phyloP scores from a whole-genome alignment of 495 filamentous ascomycete genomes.

The Xanthoparmelia taractica region DNA sequence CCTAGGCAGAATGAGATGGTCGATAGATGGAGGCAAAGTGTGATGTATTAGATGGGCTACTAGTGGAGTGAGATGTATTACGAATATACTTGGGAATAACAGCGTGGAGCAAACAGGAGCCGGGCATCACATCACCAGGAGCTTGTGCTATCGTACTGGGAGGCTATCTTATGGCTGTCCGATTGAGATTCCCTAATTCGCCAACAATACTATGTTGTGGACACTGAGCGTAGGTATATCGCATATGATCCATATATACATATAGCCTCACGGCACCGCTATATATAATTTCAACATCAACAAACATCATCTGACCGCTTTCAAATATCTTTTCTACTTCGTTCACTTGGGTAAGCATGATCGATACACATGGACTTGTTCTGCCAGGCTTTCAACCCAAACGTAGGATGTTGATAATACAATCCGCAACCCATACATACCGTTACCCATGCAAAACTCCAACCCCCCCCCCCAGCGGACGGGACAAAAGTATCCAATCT shows the following conservation, averaged over 20 bases:
- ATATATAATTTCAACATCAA: background rate
- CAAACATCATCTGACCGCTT: background rate
- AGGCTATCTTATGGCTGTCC: background rate
- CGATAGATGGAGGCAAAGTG: constrained; percentile 83
- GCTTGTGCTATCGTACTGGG: background rate
- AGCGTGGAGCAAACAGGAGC: background rate
- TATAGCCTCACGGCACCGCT: background rate
- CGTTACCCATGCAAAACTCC: too few relatives aligned
- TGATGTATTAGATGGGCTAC: constrained; percentile 45
- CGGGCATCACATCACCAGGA: background rate
- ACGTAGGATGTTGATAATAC: background rate
- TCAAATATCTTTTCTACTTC: background rate
- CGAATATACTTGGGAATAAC: background rate
- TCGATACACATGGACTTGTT: too few relatives aligned
- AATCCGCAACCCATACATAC: too few relatives aligned
- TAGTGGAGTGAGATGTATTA: background rate
- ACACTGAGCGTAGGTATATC: background rate
- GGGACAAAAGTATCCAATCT: too few relatives aligned
- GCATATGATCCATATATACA: background rate
- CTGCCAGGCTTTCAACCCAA: background rate
- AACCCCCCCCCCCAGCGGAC: too few relatives aligned
- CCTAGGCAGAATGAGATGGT: constrained; percentile 68
- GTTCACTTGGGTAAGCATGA: too few relatives aligned
- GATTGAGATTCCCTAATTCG: background rate
- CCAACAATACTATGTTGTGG: background rate